These are phyloP conservation scores for Crataegus laevigata DNA, from an alignment of 306 rosid species.

Conservation along the genomic window DNA sequence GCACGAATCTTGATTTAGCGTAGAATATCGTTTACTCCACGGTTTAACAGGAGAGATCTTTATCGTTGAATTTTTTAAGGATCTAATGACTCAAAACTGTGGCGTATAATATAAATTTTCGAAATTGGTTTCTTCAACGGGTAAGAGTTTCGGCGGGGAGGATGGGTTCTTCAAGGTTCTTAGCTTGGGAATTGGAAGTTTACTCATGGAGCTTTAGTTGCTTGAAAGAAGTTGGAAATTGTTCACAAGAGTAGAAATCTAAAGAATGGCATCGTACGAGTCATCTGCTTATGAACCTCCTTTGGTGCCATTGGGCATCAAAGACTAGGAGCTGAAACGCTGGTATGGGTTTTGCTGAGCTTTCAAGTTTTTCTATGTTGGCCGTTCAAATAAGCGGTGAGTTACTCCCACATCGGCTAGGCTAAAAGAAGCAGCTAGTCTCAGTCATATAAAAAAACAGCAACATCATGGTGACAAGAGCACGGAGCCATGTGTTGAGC, in stretches of 20 bases:
- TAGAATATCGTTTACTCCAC: too few species aligned
- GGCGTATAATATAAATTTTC: too few species aligned
- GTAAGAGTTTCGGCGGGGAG: too few species aligned
- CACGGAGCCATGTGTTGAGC: neutral
- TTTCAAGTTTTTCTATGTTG: too few species aligned
- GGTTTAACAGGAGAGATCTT: too few species aligned
- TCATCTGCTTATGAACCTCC: neutral
- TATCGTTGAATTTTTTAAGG: too few species aligned
- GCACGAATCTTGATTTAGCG: too few species aligned
- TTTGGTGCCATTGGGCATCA: neutral
- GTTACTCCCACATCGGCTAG: neutral
- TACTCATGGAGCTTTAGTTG: neutral
- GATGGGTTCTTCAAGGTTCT: too few species aligned
- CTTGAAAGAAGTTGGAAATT: neutral
- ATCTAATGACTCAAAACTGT: too few species aligned
- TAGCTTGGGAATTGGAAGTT: too few species aligned
- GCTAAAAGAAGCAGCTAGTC: neutral
- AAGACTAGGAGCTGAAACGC: neutral
- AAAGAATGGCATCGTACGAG: too few species aligned
- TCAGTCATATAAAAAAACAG: neutral
- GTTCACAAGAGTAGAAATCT: neutral
- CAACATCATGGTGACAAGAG: fast-evolving
- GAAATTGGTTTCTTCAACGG: too few species aligned
- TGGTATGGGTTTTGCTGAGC: neutral
- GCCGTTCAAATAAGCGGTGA: neutral